Conservation (phyloP, 2,329 filamentous ascomycete species). For the Torrubiellomyces zombiae region DNA sequence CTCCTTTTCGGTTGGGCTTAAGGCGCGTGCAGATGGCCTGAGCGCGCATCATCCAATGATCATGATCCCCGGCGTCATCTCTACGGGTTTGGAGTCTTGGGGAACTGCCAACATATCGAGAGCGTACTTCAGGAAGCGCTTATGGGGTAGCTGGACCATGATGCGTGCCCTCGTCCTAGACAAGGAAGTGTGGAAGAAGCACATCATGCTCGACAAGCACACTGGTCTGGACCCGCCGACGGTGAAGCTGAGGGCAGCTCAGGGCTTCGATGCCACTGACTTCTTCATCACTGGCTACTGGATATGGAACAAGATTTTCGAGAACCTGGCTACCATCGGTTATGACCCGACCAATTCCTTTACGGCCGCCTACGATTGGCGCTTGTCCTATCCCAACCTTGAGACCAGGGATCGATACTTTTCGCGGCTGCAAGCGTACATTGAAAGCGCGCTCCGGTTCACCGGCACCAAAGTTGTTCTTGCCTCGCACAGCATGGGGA, state of each 20-base stretch:
- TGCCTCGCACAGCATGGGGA: slow-evolving; percentile 93
- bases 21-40: slow-evolving; percentile 67
- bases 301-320: slow-evolving; percentile 98
- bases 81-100: slow-evolving; percentile 93
- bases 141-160: slow-evolving; percentile 99
- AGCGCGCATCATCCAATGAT: slow-evolving; percentile 74
- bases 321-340: slow-evolving; percentile 88
- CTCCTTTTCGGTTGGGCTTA: slow-evolving; percentile 78
- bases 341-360: slow-evolving; percentile 74
- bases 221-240: slow-evolving; percentile 83
- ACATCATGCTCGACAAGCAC: slow-evolving; percentile 88
- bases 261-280: slow-evolving; percentile 94
- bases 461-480: slow-evolving; percentile 67
- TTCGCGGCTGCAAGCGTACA: slow-evolving; percentile 72
- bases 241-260: slow-evolving; percentile 80
- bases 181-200: slow-evolving; percentile 85
- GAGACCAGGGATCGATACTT: slow-evolving; percentile 91
- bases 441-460: slow-evolving; percentile 65
- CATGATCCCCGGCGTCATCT: slow-evolving; percentile 96
- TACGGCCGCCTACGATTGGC: slow-evolving; percentile 74
- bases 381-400: slow-evolving; percentile 75
- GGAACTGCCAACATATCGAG: slow-evolving; percentile 72
- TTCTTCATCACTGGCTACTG: slow-evolving; percentile 88
- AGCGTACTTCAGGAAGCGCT: slow-evolving; percentile 80
- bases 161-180: slow-evolving; percentile 88